A percentile compares a stretch with the other conserved stretches of the same genome.
Conservation (phyloP, 176 grass and related monocot genomes). For the Sorghum bicolor region DNA sequence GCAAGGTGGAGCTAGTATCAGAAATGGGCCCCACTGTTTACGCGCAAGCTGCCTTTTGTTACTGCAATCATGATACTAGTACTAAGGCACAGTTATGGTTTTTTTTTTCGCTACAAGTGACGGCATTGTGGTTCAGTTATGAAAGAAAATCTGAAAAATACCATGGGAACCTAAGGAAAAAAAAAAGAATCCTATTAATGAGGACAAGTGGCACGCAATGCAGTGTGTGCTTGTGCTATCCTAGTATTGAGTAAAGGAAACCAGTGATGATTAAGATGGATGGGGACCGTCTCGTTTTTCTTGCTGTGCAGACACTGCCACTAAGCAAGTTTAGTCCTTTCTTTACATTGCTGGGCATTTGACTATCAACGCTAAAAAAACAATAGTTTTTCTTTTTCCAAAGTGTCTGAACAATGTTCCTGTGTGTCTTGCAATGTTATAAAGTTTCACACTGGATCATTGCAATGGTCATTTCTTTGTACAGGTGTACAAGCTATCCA, state of each 20-base stretch:
- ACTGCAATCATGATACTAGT: not conserved
- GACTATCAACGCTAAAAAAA: not conserved
- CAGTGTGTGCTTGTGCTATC: not conserved
- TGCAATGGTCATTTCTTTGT: slow-evolving; percentile 9
- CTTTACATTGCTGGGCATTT: not conserved
- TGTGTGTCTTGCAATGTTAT: not conserved
- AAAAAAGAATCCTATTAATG: not conserved
- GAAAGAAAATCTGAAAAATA: not conserved
- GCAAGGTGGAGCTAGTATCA: not conserved
- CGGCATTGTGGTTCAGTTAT: not conserved
- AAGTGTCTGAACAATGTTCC: slow-evolving; percentile 18
- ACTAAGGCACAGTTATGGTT: no score
- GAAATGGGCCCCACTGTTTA: not conserved
- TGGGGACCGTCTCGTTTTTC: not conserved
- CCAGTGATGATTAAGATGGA: not conserved
- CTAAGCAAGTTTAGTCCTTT: not conserved
- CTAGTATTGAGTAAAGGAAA: not conserved
- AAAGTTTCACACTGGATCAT: not conserved
- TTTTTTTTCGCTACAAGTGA: not conserved
- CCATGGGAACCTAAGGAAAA: not conserved
- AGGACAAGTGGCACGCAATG: not conserved
- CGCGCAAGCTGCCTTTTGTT: not conserved
- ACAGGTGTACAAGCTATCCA: slow-evolving; percentile 76
- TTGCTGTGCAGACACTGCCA: not conserved
- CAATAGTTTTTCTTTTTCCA: not conserved